These are phyloP conservation scores for Linaria vulgaris DNA, from an alignment of 257 asterid species.

Conservation along the genomic window DNA sequence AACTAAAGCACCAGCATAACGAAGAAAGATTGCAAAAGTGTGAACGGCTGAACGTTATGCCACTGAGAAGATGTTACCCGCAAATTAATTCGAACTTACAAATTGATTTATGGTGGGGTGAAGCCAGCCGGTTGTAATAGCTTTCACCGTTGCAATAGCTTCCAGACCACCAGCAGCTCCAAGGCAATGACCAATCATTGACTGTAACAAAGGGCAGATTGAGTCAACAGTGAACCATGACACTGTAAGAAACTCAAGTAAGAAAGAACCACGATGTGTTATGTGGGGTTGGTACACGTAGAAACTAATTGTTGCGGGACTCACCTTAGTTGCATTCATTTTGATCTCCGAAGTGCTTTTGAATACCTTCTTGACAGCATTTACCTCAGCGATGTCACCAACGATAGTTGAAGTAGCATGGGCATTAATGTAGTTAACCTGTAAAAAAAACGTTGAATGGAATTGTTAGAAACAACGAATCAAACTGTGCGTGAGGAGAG, in stretches of 20 bases:
- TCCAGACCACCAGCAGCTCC: slow-evolving; percentile 66
- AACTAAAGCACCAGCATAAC: not conserved
- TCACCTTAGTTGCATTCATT: slow-evolving; percentile 61
- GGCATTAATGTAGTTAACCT: slow-evolving; percentile 53
- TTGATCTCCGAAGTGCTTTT: slow-evolving; percentile 44
- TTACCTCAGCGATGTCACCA: slow-evolving; percentile 60
- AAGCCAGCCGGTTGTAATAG: slow-evolving; percentile 59
- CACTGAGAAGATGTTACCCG: not conserved
- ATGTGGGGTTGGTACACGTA: too few relatives aligned
- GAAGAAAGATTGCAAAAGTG: not conserved
- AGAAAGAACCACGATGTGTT: not conserved
- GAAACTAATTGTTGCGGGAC: not conserved
- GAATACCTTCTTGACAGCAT: slow-evolving; percentile 29
- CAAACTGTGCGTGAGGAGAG: too few relatives aligned
- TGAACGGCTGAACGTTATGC: not conserved
- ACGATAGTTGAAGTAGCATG: slow-evolving; percentile 63
- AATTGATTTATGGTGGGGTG: slow-evolving; percentile 58
- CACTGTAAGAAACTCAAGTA: not conserved
- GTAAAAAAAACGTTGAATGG: slow-evolving; percentile 14
- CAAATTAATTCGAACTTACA: slow-evolving; percentile 25
- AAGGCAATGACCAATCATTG: slow-evolving; percentile 62
- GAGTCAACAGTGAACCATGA: not conserved
- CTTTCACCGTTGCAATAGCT: slow-evolving; percentile 56
- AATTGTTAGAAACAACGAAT: not conserved
- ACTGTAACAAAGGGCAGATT: slow-evolving; percentile 28